phyloP scores from a whole-genome alignment of 2,329 filamentous ascomycete genomes.

The Aspergillus persii region DNA sequence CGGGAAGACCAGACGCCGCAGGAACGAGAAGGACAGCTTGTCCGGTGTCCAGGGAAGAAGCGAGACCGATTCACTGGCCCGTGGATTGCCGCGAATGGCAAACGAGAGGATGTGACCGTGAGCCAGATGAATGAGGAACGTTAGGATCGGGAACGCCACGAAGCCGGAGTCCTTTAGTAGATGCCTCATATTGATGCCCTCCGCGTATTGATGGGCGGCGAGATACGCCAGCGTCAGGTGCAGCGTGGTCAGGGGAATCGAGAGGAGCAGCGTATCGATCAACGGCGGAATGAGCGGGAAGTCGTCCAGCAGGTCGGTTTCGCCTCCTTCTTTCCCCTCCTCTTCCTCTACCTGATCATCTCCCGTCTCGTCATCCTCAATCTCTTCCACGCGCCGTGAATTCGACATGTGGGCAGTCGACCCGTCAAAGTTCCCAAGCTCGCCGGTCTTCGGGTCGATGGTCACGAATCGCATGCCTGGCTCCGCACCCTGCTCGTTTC shows the following conservation, averaged over 20 bases:
- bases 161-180: constrained; percentile 37
- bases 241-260: constrained; percentile 42
- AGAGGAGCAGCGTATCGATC: constrained; percentile 45
- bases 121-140: constrained; percentile 44
- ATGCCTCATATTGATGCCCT: constrained; percentile 32
- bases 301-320: constrained; percentile 1
- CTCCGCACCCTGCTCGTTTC: background rate
- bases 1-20: constrained; percentile 33
- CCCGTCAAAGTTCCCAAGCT: constrained; percentile 23
- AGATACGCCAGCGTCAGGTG: constrained; percentile 47
- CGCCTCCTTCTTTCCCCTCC: background rate
- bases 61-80: constrained; percentile 14
- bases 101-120: constrained; percentile 45
- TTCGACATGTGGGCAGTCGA: constrained; percentile 5
- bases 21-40: constrained; percentile 26
- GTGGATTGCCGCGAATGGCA: constrained; percentile 6
- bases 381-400: background rate
- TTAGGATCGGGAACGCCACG: constrained; percentile 43
- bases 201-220: constrained; percentile 47
- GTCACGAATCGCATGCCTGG: constrained; percentile 33
- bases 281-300: constrained; percentile 35
- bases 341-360: background rate
- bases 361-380: background rate
- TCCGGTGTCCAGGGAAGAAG: constrained; percentile 27
- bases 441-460: constrained; percentile 26